Evolutionary conservation across 306 rosid species (phyloP), one percentile per base, ranked within the genome.

Genomic region (Prunus mira): DNA sequence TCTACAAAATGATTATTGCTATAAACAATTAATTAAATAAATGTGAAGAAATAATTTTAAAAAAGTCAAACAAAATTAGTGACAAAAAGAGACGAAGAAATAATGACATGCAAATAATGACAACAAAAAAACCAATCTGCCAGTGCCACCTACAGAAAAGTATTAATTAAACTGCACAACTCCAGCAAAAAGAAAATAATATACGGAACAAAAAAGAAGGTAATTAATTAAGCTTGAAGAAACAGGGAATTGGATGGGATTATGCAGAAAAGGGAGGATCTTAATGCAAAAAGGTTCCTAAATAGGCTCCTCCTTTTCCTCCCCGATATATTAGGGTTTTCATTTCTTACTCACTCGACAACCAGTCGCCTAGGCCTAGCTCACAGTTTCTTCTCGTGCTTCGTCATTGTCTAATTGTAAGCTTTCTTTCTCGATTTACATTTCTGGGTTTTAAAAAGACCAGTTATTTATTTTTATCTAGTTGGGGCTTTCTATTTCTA

Each of bases 261-360:
- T 76, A 58, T 22, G 1, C 15, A n/a, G 8, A 27, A 74, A 24
- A 32, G 2, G 78, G 69, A 55, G 84, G 85, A 75, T 73, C 74
- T 81, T 49, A 15, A 30, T 62, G 86, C 76, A 69, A 81, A 81
- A 75, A 71, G 74, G 38, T 56, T 4, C 66, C 60, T 17, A 24
- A 76, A 81, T 13, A 54, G 9, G 64, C 77, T 27, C 78, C 66
- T 12, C 56, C 61, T 76, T 69, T 76, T 56, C 22, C 69, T 20
- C 62, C 41, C 72, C 63, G 51, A 6, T 64, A 70, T 76, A 75
- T 73, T 86, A 81, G 84, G 86, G 87, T 76, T 83, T 83, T 56
- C 60, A 71, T 50, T 75, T 71, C 70, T 43, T 58, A 45, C 73
- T 25, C 60, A 28, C 28, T 15, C 47, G 69, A 80, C 66, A 67